Evolutionary conservation across 1,284 basidiomycete genomes (phyloP).

Genomic region (Erythrobasidium hasegawianum): DNA sequence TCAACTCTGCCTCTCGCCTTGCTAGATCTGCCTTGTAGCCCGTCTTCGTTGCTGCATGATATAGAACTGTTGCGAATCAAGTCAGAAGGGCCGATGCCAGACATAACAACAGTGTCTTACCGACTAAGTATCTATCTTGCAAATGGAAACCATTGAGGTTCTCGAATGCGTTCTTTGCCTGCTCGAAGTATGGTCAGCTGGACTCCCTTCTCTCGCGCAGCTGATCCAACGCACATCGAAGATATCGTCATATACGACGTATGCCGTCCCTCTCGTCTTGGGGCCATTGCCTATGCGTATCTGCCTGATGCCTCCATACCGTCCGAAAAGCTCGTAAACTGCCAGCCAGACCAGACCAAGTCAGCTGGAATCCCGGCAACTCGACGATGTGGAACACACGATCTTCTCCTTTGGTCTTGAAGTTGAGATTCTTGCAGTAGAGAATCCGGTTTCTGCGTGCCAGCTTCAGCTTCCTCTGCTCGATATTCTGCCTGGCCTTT

Average conservation of each 20-base stretch:
- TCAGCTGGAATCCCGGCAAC: not conserved
- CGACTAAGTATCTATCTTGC: conserved; percentile 87
- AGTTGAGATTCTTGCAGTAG: conserved; percentile 69
- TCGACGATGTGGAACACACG: not conserved
- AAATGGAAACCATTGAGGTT: conserved; percentile 97
- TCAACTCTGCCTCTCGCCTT: conserved; percentile 83
- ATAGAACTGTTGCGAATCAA: conserved; percentile 61
- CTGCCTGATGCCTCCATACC: conserved; percentile 94
- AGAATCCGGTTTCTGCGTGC: conserved; percentile 42
- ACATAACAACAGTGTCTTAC: conserved; percentile 37
- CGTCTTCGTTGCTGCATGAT: conserved; percentile 94
- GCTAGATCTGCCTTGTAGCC: conserved; percentile 91
- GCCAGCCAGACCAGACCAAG: conserved; percentile 61
- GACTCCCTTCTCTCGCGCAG: not conserved
- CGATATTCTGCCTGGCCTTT: not conserved
- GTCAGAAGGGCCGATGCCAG: not conserved
- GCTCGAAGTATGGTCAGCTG: not conserved
- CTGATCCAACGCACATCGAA: conserved; percentile 45
- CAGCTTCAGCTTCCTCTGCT: not conserved
- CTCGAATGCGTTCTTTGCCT: conserved; percentile 83
- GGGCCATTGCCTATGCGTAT: conserved; percentile 85
- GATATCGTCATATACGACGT: conserved; percentile 60
- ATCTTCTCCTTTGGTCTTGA: conserved; percentile 64
- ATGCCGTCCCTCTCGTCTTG: conserved; percentile 94
- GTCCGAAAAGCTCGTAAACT: conserved; percentile 88